Evolutionary conservation across 1,139 yeast genomes (phyloP).

Genomic region (Candida mesenterica): DNA sequence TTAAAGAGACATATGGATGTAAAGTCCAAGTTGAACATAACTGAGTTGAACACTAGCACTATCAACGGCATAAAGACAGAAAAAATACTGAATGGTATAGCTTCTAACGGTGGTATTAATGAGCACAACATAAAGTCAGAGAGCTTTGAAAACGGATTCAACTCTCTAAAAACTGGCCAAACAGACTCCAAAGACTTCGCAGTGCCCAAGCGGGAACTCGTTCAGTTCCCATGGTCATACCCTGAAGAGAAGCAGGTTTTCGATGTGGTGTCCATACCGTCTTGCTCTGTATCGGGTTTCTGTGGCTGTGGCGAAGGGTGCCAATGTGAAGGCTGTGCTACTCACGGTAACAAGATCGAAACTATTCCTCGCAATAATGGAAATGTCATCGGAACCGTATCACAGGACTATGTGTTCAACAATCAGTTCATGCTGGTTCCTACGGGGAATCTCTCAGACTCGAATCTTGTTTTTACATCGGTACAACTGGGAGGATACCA

Average conservation of each 20-base stretch:
- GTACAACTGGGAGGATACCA: not conserved
- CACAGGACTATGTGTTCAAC: not conserved
- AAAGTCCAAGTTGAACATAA: not conserved
- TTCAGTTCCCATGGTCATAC: constrained; percentile 1
- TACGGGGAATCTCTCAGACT: not conserved
- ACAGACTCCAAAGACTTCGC: too few relatives aligned
- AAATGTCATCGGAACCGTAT: not conserved
- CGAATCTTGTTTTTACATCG: constrained; percentile 2
- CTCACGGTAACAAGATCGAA: constrained; percentile 32
- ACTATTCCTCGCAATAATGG: not conserved
- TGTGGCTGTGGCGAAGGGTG: constrained; percentile 51
- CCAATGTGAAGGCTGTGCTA: constrained; percentile 47
- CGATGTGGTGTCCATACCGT: constrained; percentile 30
- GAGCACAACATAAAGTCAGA: too few relatives aligned
- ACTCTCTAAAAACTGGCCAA: too few relatives aligned
- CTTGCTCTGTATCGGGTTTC: constrained; percentile 50
- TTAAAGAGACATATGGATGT: constrained; percentile 23
- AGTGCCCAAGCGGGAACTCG: not conserved
- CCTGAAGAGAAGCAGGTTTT: constrained; percentile 11
- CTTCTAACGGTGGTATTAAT: too few relatives aligned
- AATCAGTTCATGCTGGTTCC: not conserved
- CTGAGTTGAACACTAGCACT: too few relatives aligned
- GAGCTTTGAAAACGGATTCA: too few relatives aligned
- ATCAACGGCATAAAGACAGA: too few relatives aligned
- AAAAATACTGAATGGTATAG: too few relatives aligned